phyloP scores from a whole-genome alignment of 805 yeast species.

The Candida ascalaphidarum region DNA sequence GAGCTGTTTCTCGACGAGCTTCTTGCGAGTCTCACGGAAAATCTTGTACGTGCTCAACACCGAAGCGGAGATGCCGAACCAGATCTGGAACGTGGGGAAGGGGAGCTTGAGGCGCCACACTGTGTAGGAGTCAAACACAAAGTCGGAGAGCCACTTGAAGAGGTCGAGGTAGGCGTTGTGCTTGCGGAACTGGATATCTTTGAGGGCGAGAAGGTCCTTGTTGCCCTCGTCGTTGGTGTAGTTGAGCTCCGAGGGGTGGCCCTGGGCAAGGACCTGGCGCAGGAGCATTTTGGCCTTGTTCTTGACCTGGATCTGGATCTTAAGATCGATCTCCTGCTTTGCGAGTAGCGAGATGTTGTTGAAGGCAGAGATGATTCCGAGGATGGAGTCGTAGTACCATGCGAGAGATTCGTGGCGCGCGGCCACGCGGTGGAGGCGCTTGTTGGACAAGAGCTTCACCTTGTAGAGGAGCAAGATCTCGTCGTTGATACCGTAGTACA shows the following conservation, averaged over 20 bases:
- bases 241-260: slow-evolving; percentile 3
- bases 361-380: slow-evolving; percentile 47
- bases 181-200: slow-evolving; percentile 28
- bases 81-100: slow-evolving; percentile 32
- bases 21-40: slow-evolving; percentile 29
- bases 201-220: slow-evolving; percentile 13
- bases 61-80: slow-evolving; percentile 38
- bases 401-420: slow-evolving; percentile 54
- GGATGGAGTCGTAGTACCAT: slow-evolving; percentile 60
- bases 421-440: slow-evolving; percentile 28
- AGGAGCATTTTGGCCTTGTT: slow-evolving; percentile 40
- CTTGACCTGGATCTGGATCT: slow-evolving; percentile 55
- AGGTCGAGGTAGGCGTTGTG: slow-evolving; percentile 30
- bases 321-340: slow-evolving; percentile 43
- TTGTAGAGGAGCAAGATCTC: slow-evolving; percentile 53
- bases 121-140: slow-evolving; percentile 32
- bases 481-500: slow-evolving; percentile 61
- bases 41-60: slow-evolving; percentile 27
- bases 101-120: slow-evolving; percentile 21
- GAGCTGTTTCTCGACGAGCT: slow-evolving; percentile 8
- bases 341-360: slow-evolving; percentile 31
- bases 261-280: slow-evolving; percentile 24
- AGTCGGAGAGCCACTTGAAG: slow-evolving; percentile 29
- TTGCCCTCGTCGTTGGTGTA: slow-evolving; percentile 9
- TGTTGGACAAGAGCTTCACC: slow-evolving; percentile 36